These are phyloP conservation scores for Lipomyces mesembrius DNA, from an alignment of 805 yeast genomes.

Conservation along the genomic window DNA sequence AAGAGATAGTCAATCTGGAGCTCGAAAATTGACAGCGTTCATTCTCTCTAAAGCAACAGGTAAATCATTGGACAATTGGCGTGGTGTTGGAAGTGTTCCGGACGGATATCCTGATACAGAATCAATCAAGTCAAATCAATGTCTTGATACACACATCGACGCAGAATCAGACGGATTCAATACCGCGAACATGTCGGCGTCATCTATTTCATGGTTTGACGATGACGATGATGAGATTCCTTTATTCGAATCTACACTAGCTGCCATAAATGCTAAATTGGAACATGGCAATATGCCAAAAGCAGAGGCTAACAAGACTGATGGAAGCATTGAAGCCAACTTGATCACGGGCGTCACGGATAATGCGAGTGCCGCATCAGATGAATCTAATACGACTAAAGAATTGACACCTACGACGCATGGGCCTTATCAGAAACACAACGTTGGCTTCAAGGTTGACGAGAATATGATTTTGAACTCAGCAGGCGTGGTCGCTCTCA, in stretches of 20 bases:
- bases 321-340: background rate
- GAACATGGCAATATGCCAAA: background rate
- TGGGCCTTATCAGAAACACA: background rate
- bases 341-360: background rate
- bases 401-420: background rate
- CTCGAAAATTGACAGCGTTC: background rate
- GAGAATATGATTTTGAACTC: background rate
- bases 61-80: background rate
- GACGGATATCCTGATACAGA: background rate
- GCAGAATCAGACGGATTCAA: constrained; percentile 3
- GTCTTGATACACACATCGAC: background rate
- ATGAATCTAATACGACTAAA: background rate
- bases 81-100: background rate
- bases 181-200: background rate
- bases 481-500: background rate
- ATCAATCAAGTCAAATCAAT: background rate
- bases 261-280: background rate
- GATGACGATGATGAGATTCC: background rate
- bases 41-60: background rate
- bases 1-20: background rate
- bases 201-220: constrained; percentile 1
- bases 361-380: background rate
- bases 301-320: background rate
- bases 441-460: background rate
- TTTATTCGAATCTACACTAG: background rate